Percentiles rank a stretch among this genome's conserved stretches.
Evolutionary conservation across 2,329 filamentous ascomycete genomes (phyloP).

Genomic region (Fusarium sp.): DNA sequence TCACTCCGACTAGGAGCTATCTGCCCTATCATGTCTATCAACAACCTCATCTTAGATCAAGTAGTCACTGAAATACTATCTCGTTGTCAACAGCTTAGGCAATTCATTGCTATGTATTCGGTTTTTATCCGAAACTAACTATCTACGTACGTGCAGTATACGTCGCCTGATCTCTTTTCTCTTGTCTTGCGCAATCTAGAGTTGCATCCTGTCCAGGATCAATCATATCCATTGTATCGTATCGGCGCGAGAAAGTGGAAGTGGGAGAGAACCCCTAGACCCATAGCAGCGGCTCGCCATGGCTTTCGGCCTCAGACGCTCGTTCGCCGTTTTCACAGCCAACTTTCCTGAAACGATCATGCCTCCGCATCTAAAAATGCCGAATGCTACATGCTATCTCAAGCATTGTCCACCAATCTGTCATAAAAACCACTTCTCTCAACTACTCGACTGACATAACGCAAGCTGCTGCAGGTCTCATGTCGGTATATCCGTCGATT

Average conservation of each 20-base stretch:
- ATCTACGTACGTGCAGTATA: not conserved
- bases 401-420: not conserved
- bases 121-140: slow-evolving; percentile 19
- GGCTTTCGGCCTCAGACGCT: not conserved
- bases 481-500: not conserved
- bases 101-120: slow-evolving; percentile 12
- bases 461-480: slow-evolving; percentile 6
- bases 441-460: not conserved
- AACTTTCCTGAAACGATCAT: not conserved
- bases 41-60: not conserved
- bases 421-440: slow-evolving; percentile 1
- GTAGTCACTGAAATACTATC: slow-evolving; percentile 26
- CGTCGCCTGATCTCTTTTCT: not conserved
- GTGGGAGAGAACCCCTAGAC: not conserved
- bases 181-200: slow-evolving; percentile 2
- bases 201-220: not conserved
- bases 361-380: not conserved
- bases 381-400: not conserved
- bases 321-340: slow-evolving; percentile 1
- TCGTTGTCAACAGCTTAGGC: slow-evolving; percentile 13
- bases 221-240: slow-evolving; percentile 1
- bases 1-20: slow-evolving; percentile 21
- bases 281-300: slow-evolving; percentile 2
- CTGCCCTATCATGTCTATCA: slow-evolving; percentile 29
- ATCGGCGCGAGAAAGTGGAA: not conserved